These are phyloP conservation scores for Coniochaeta ligniaria DNA, from an alignment of 2,329 filamentous ascomycete genomes.

Conservation along the genomic window DNA sequence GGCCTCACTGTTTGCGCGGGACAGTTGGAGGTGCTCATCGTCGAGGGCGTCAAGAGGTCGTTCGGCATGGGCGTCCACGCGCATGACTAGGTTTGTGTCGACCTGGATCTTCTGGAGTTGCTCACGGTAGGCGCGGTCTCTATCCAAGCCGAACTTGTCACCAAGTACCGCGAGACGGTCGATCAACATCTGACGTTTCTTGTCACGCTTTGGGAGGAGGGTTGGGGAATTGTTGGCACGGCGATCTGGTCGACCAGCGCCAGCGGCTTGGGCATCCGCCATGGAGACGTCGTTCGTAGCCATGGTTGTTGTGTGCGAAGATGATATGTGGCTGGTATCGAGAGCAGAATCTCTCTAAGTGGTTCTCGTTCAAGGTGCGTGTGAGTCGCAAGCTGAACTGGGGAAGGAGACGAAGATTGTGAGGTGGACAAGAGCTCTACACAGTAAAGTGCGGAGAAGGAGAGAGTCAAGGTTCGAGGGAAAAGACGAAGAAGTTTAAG, in stretches of 20 bases:
- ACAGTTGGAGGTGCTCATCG: conserved; percentile 30
- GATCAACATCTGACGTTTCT: conserved; percentile 73
- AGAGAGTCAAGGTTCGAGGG: neutral
- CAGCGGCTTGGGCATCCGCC: conserved; percentile 9
- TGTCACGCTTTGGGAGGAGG: conserved; percentile 76
- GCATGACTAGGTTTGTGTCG: conserved; percentile 78
- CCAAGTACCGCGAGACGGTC: conserved; percentile 73
- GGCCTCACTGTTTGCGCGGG: conserved; percentile 25
- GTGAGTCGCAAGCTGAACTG: neutral
- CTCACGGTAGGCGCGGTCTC: conserved; percentile 78
- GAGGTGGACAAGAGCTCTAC: neutral
- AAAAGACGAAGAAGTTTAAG: neutral
- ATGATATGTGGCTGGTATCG: neutral
- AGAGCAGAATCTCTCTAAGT: neutral
- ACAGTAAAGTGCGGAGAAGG: neutral
- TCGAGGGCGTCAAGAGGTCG: conserved; percentile 36
- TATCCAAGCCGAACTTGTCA: conserved; percentile 70
- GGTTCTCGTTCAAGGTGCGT: neutral
- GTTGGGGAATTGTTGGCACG: conserved; percentile 20
- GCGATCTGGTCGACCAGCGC: conserved; percentile 14
- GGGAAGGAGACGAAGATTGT: neutral
- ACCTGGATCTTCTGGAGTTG: conserved; percentile 89
- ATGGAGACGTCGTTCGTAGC: conserved; percentile 14
- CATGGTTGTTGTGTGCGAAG: conserved; percentile 7
- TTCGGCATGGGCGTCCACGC: conserved; percentile 70